These are phyloP conservation scores for Clarireedia paspali DNA, from an alignment of 2,329 filamentous ascomycete genomes.

Conservation along the genomic window DNA sequence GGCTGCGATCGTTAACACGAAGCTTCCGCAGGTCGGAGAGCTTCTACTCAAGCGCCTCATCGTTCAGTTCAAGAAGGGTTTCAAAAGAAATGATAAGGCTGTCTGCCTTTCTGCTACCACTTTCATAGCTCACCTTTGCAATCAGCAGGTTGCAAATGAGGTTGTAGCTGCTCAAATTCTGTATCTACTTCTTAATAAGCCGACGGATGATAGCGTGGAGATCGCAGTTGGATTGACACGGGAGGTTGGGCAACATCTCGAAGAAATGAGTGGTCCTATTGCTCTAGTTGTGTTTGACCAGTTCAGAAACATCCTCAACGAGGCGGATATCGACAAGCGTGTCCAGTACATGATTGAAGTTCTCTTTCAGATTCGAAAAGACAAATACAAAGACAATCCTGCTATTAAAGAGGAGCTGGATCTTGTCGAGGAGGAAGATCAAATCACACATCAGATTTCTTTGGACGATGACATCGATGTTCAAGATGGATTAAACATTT, in stretches of 20 bases:
- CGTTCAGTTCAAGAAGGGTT: constrained; percentile 90
- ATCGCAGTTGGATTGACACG: constrained; percentile 90
- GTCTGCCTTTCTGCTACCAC: constrained; percentile 90
- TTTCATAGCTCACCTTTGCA: constrained; percentile 91
- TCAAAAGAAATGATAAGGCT: constrained; percentile 93
- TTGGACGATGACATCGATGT: constrained; percentile 79
- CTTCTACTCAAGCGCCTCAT: constrained; percentile 78
- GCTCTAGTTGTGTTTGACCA: constrained; percentile 90
- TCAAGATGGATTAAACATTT: constrained; percentile 85
- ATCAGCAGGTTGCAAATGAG: constrained; percentile 92
- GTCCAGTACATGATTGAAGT: constrained; percentile 99
- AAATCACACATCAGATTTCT: constrained; percentile 82
- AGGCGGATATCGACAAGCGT: constrained; percentile 93
- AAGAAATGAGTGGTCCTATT: constrained; percentile 89
- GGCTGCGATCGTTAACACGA: constrained; percentile 95
- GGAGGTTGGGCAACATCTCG: constrained; percentile 87
- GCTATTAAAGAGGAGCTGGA: constrained; percentile 89
- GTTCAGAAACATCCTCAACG: constrained; percentile 89
- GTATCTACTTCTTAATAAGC: constrained; percentile 85
- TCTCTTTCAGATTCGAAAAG: constrained; percentile 90
- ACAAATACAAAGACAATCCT: constrained; percentile 92
- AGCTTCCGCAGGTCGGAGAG: constrained; percentile 90
- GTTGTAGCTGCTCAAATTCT: constrained; percentile 90
- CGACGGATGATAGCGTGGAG: constrained; percentile 94
- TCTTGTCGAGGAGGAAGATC: constrained; percentile 93